These are phyloP conservation scores for Cladosporium sp. DNA, from an alignment of 2,329 filamentous ascomycete species.

Conservation along the genomic window DNA sequence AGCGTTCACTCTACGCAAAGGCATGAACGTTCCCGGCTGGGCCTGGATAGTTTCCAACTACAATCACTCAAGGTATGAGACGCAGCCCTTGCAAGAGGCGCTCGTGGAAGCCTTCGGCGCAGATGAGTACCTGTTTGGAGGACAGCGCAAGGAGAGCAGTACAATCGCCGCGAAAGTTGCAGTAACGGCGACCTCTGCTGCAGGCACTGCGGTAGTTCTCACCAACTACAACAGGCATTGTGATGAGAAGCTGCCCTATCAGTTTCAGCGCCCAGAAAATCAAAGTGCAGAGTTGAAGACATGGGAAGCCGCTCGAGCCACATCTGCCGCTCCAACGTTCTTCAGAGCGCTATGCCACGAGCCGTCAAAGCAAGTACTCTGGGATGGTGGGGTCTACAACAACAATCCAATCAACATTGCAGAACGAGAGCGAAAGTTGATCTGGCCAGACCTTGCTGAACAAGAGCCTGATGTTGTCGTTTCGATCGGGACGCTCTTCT, in stretches of 20 bases:
- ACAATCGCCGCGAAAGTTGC: conserved; percentile 36
- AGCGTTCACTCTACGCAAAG: conserved; percentile 19
- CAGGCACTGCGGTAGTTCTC: conserved; percentile 37
- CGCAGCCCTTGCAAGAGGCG: conserved; percentile 32
- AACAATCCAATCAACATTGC: conserved; percentile 45
- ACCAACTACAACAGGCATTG: conserved; percentile 41
- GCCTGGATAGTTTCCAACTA: conserved; percentile 2
- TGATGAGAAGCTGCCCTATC: conserved; percentile 21
- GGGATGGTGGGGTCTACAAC: conserved; percentile 44
- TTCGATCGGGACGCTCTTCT: conserved; percentile 23
- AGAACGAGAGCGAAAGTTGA: conserved; percentile 42
- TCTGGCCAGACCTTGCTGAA: conserved; percentile 31
- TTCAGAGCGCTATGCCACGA: conserved; percentile 50
- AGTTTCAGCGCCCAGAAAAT: conserved; percentile 34
- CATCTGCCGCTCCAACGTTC: conserved; percentile 45
- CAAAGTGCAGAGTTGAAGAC: conserved; percentile 35
- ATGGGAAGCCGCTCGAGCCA: conserved; percentile 49
- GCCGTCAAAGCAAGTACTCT: conserved; percentile 45
- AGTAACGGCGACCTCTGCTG: conserved; percentile 39
- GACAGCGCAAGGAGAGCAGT: conserved; percentile 31
- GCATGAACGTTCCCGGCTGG: conserved; percentile 6
- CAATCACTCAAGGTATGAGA: conserved; percentile 25
- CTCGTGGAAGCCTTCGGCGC: conserved; percentile 33
- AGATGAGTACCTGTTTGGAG: conserved; percentile 34
- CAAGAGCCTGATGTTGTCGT: conserved; percentile 32